Percentiles rank a stretch among this genome's conserved stretches.
Conservation (phyloP, 2,329 filamentous ascomycete genomes). For the Pleomassaria siparia region DNA sequence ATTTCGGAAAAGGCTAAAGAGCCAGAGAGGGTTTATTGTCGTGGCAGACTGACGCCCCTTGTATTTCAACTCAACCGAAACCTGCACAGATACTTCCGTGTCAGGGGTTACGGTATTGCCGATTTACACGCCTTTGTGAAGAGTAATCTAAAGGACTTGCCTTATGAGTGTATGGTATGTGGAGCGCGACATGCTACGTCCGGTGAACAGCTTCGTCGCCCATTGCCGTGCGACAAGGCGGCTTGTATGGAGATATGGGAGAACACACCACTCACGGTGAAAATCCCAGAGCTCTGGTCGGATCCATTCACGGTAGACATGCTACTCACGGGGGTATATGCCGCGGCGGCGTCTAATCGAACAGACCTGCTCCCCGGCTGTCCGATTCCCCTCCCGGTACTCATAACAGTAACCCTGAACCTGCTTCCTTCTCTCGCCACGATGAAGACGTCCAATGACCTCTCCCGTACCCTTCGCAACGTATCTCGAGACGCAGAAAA, state of each 20-base stretch:
- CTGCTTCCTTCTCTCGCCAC: constrained; percentile 23
- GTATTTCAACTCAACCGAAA: constrained; percentile 29
- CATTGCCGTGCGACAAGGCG: constrained; percentile 21
- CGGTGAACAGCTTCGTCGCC: constrained; percentile 20
- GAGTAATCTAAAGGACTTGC: constrained; percentile 11
- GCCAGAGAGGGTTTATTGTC: constrained; percentile 24
- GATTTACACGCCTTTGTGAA: constrained; percentile 19
- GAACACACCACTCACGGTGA: constrained; percentile 25
- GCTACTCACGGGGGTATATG: constrained; percentile 29
- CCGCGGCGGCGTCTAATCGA: constrained; percentile 20
- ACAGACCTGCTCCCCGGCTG: constrained; percentile 31
- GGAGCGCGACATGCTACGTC: constrained; percentile 16
- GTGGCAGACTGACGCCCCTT: constrained; percentile 16
- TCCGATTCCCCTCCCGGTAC: constrained; percentile 17
- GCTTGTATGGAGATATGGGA: constrained; percentile 29
- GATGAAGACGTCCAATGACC: constrained; percentile 19
- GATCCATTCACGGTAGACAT: constrained; percentile 35
- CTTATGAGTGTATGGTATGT: constrained; percentile 29
- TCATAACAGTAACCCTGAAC: constrained; percentile 24
- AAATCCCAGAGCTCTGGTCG: constrained; percentile 31
- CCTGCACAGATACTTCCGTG: constrained; percentile 13
- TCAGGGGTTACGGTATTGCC: constrained; percentile 9
- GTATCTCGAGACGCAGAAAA: constrained; percentile 25
- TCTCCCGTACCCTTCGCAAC: constrained; percentile 15
- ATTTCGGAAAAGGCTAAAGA: constrained; percentile 11